phyloP scores from a whole-genome alignment of 257 asterid genomes.

The Eustoma russellianum region DNA sequence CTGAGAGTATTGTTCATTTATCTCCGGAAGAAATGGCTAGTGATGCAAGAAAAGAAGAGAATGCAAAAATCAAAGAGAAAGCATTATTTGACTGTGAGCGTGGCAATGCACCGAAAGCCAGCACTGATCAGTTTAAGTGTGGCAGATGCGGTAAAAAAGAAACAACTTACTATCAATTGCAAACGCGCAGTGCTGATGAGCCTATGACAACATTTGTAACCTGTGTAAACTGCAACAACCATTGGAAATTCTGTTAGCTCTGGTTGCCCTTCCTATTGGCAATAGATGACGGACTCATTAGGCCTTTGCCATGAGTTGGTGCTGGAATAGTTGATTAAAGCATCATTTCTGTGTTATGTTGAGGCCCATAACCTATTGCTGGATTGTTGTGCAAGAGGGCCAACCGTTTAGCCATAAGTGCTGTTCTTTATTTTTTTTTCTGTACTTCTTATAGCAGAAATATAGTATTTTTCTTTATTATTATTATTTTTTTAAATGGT shows the following conservation, averaged over 20 bases:
- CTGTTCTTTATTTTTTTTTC: no score
- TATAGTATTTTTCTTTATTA: no score
- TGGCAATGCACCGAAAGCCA: slow-evolving; percentile 57
- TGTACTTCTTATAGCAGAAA: no score
- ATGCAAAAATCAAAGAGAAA: slow-evolving; percentile 64
- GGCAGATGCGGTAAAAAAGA: slow-evolving; percentile 79
- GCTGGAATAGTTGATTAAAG: no score
- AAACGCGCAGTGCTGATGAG: slow-evolving; percentile 96
- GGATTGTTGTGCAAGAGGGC: no score
- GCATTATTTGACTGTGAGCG: slow-evolving; percentile 72
- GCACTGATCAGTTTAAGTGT: slow-evolving; percentile 67
- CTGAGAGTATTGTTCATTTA: slow-evolving; percentile 34
- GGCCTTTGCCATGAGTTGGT: background rate
- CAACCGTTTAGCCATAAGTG: no score
- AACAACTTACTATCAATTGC: slow-evolving; percentile 82
- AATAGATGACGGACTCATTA: background rate
- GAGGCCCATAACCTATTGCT: no score
- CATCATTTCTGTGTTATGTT: no score
- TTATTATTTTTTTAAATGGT: no score
- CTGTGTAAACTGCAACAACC: slow-evolving; percentile 75
- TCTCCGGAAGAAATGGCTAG: slow-evolving; percentile 91
- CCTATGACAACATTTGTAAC: slow-evolving; percentile 96
- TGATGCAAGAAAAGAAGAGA: slow-evolving; percentile 58
- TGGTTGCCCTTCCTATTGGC: background rate
- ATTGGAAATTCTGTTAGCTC: slow-evolving; percentile 74